These are phyloP conservation scores for Glycyrrhiza uralensis DNA, from an alignment of 306 rosid species.

Conservation along the genomic window DNA sequence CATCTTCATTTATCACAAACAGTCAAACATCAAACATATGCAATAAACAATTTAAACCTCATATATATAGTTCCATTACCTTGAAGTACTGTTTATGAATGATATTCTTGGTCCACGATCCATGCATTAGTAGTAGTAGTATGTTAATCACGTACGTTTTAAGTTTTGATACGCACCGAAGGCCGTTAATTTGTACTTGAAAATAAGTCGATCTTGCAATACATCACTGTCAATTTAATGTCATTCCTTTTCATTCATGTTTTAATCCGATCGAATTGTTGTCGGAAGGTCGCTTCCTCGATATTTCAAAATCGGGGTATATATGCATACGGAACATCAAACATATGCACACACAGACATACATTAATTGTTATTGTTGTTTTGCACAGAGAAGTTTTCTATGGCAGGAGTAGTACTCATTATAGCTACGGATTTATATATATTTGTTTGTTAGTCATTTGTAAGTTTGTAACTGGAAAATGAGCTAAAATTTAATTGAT, in stretches of 20 bases:
- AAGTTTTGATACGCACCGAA: too few relatives aligned
- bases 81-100: too few relatives aligned
- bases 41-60: too few relatives aligned
- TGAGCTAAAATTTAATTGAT: background rate
- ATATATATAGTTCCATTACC: too few relatives aligned
- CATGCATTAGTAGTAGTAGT: too few relatives aligned
- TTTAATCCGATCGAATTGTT: too few relatives aligned
- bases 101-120: too few relatives aligned
- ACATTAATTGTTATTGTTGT: background rate
- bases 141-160: too few relatives aligned
- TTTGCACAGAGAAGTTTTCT: slow-evolving; percentile 2
- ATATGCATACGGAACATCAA: background rate
- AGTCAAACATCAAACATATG: too few relatives aligned
- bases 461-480: slow-evolving; percentile 5
- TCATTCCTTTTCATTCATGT: background rate
- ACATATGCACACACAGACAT: background rate
- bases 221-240: background rate
- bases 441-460: slow-evolving; percentile 14
- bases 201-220: background rate
- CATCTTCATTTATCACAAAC: too few relatives aligned
- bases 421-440: background rate
- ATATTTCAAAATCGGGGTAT: background rate
- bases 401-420: background rate
- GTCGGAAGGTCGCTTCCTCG: too few relatives aligned
- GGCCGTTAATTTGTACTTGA: background rate